Evolutionary conservation across 2,329 filamentous ascomycete genomes (phyloP), one percentile per base, ranked within the genome.

Genomic region (Mycosphaerella sp.): DNA sequence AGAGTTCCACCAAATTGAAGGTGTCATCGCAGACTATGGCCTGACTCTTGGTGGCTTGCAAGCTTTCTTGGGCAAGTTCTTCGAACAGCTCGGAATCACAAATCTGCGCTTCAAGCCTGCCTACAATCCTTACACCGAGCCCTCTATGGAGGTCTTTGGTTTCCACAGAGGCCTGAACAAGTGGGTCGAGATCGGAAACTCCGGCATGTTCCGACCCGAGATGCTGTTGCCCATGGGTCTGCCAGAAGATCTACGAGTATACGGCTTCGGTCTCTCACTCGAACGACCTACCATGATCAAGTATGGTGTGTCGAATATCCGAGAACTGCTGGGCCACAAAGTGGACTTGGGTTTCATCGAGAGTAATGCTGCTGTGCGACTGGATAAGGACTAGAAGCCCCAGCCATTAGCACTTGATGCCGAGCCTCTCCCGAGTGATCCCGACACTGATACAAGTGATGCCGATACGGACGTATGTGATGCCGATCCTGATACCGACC

Each of bases 251-350:
- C 82, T 97, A 82, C 78, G 87, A 57, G 90, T 96, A 8, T 97
- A 95, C 68, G 93, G 93, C 30, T 97, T 89, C 79, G 93, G 93
- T 34, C 73, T 98, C 66, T 88, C 83, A 70, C 72, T 98, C 67
- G 93, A 98, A 77, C 76, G 93, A 63, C 93, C 93, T 52, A 97
- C 93, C 9, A 98, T 97, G 93, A 95, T 96, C 75, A 93, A 94
- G 79, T 95, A 76, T 70, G 79, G 74, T 3, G 63, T 70, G 55
- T 87, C 81, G 65, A 96, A 96, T 71, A 96, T 96, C 63, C 82
- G 90, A 62, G 89, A 95, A 71, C 73, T 96, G 65, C 75, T 98
- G 49, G 91, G 91, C 12, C 91, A 98, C 75, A 95, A 95, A 76
- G 90, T 96, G 37, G 90, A 97, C 72, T 73, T 97, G 67, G 83